Base-by-base conservation (phyloP, 306 rosid genomes). In the Vigna angularis region DNA sequence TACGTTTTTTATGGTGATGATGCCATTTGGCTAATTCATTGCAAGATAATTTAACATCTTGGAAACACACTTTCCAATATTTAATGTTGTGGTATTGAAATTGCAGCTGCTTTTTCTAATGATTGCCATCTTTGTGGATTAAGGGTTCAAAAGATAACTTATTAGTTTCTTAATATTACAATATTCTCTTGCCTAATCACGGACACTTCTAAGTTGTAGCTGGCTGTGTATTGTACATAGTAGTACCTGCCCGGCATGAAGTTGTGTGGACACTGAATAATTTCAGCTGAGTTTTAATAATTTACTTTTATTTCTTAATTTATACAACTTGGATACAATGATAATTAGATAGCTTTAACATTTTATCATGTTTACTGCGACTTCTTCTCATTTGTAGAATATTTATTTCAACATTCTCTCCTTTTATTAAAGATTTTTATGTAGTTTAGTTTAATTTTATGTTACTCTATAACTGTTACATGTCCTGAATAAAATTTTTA, bases 91-190 rank as follows among this genome's bases (percentile, higher is more conserved):
- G 72, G 65, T 73, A 28, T 66, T 24, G 63, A 49, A 75, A 26
- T 69, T 34, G 38, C 24, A 49, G 57, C 36, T 80, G 36, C 79
- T 55, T 65, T n/a, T 47, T 76, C 50, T 47, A 15, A 50, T 30
- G 51, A 22, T 14, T 62, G 45, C 16, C 51, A 48, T 63, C 1
- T 0, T 26, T 36, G 30, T 57, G 14, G 47, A 57, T 53, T 22
- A 73, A 47, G 65, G 59, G 42, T 61, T 85, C 18, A 40, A 51
- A 26, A 51, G 58, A 34, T 67, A 66, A 47, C 80, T 70, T 83
- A 20, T 74, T 70, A 58, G 61, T 66, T 49, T 47, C 22, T 57
- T 75, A 48, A 38, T 80, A 26, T 73, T 52, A 18, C 51, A 75
- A 16, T 62, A 13, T 2, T 22, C 40, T 13, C 22, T 49, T 47